phyloP scores from a whole-genome alignment of 176 grass and related monocot species.

The Triticum dicoccoides region DNA sequence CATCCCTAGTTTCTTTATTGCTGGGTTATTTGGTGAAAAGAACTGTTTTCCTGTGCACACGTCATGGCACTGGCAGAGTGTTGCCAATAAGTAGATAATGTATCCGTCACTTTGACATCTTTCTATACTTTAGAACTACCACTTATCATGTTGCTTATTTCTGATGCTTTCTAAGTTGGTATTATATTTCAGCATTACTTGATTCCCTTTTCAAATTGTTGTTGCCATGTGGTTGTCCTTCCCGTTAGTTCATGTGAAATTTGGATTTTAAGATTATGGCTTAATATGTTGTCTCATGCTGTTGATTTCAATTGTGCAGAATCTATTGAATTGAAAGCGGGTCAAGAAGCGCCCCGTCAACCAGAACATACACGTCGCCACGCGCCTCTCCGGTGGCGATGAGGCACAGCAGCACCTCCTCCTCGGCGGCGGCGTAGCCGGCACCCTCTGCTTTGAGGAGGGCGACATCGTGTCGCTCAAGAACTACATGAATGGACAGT shows the following conservation, averaged over 20 bases:
- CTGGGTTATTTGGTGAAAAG: background rate
- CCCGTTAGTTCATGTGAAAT: slow-evolving; percentile 17
- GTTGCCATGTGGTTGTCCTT: background rate
- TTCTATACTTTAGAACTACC: slow-evolving; percentile 9
- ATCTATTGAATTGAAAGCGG: slow-evolving; percentile 32
- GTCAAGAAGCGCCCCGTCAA: too few species aligned
- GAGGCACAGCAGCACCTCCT: too few species aligned
- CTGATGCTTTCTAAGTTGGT: slow-evolving; percentile 2
- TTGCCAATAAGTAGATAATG: background rate
- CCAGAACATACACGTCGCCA: too few species aligned
- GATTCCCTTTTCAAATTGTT: slow-evolving; percentile 5
- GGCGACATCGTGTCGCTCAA: too few species aligned
- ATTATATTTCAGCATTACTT: background rate
- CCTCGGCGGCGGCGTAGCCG: too few species aligned
- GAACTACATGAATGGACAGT: too few species aligned
- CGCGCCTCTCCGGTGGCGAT: too few species aligned
- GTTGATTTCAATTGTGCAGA: slow-evolving; percentile 47
- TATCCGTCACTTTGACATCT: background rate
- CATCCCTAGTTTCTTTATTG: background rate
- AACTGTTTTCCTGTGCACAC: background rate
- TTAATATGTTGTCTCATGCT: slow-evolving; percentile 29
- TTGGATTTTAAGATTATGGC: slow-evolving; percentile 3
- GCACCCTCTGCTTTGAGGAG: too few species aligned
- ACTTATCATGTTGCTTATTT: slow-evolving; percentile 13
- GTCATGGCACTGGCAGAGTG: background rate